Base-by-base conservation (phyloP, 2,329 filamentous ascomycete genomes). In the Bipolaris gigantea region DNA sequence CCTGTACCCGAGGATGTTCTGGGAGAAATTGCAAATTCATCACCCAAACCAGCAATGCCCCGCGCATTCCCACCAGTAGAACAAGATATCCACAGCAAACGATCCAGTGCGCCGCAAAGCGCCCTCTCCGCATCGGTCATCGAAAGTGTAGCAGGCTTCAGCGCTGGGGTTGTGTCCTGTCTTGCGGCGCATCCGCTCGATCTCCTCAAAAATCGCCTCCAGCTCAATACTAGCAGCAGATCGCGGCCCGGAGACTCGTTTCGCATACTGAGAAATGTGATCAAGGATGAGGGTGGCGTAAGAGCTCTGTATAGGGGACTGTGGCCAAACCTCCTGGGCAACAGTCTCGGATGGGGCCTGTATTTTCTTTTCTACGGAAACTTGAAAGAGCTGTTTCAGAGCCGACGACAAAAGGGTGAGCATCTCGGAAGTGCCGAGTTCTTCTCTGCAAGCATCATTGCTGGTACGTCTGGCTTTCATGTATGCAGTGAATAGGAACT, bases 141-240 rank as follows among this genome's bases (percentile, higher is more conserved):
- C 76, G 94, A 97, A 83, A 88, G 89, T 69, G 81, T 92, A 73
- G 91, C 94, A 57, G 94, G 94, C 65, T 88, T 99, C 75, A 89
- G 88, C 61, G 94, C 94, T 55, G 94, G 94, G 57, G 83, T 91
- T 52, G 83, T 92, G 64, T 89, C 92, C 48, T 97, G 94, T 21
- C 81, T 97, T 44, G 87, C 86, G 52, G 89, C 94, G 48, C 93
- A 97, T 73, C 94, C 94, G 30, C 85, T 99, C 56, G 94, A 99
- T 77, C 87, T 99, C 60, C 87, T 97, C 73, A 99, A 99, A 81
- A 97, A 93, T 57, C 89, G 94, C 60, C 86, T 99, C 72, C 94
- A 99, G 79, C 87, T 74, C 34, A 73, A 73, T 35, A 73, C 72
- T 0, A 51, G 58, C 9, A 75, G 55, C 13, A 72, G 77, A 50